phyloP scores from a whole-genome alignment of 2,329 filamentous ascomycete genomes.

The Ascochyta rabiei region DNA sequence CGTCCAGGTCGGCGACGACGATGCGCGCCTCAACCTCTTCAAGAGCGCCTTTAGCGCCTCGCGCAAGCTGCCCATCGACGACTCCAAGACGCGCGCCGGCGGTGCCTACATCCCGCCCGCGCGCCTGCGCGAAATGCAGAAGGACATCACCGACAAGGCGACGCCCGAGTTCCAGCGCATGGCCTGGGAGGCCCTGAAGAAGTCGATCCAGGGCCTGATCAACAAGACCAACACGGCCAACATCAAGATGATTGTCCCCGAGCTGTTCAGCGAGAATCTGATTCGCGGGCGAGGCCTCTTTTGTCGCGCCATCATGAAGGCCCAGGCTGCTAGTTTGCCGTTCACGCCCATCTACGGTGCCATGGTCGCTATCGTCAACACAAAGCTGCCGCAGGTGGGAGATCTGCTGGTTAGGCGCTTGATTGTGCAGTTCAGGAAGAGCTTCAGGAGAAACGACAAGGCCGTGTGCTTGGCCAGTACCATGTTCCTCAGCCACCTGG shows the following conservation, averaged over 20 bases:
- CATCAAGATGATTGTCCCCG: conserved; percentile 96
- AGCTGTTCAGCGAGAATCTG: conserved; percentile 93
- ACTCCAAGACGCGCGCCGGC: conserved; percentile 85
- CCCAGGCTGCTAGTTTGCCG: conserved; percentile 90
- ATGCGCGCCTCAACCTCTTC: conserved; percentile 45
- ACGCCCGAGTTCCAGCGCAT: conserved; percentile 98
- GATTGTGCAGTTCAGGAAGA: conserved; percentile 92
- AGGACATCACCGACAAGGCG: conserved; percentile 94
- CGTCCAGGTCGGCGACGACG: conserved; percentile 34
- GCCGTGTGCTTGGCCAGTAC: conserved; percentile 91
- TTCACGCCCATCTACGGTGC: conserved; percentile 97
- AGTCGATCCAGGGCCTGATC: conserved; percentile 97
- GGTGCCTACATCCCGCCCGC: conserved; percentile 97
- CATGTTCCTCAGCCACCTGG: conserved; percentile 92
- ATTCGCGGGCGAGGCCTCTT: conserved; percentile 90
- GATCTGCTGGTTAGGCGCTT: conserved; percentile 86
- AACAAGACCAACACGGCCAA: conserved; percentile 99
- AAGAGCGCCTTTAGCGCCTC: conserved; percentile 44
- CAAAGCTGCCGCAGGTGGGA: conserved; percentile 92
- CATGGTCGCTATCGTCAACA: conserved; percentile 96
- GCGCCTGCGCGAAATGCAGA: conserved; percentile 86
- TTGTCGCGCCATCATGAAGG: conserved; percentile 97
- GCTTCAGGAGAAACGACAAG: conserved; percentile 96
- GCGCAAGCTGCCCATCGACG: conserved; percentile 92
- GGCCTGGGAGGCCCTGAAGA: conserved; percentile 98